Evolutionary conservation across 371 early-diverging fungal genomes (phyloP).

Genomic region (Circinella minor): DNA sequence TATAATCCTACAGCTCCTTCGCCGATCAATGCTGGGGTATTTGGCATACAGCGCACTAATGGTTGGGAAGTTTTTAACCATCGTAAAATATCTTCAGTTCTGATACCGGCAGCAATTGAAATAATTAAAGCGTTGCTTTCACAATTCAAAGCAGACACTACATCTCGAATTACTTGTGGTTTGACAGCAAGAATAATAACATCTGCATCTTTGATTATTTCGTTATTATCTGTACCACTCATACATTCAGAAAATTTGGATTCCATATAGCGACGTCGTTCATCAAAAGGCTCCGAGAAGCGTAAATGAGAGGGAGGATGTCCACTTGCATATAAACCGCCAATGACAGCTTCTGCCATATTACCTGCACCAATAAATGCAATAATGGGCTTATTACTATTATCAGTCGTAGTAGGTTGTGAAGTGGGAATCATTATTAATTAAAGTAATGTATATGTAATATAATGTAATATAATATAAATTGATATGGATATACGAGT

Average conservation of each 20-base stretch:
- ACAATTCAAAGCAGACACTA: constrained; percentile 58
- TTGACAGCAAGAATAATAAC: constrained; percentile 90
- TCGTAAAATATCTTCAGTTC: constrained; percentile 65
- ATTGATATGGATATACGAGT: too few relatives aligned
- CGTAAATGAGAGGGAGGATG: constrained; percentile 70
- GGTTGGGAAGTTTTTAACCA: constrained; percentile 60
- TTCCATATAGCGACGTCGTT: constrained; percentile 68
- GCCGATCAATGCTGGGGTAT: constrained; percentile 89
- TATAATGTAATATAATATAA: too few relatives aligned
- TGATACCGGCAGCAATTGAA: constrained; percentile 91
- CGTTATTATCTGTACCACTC: constrained; percentile 43
- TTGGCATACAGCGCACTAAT: constrained; percentile 92
- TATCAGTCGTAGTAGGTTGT: neutral
- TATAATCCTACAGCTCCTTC: constrained; percentile 90
- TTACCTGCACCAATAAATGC: constrained; percentile 93
- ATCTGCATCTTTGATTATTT: constrained; percentile 57
- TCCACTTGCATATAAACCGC: constrained; percentile 78
- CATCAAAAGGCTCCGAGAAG: constrained; percentile 83
- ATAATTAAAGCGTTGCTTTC: constrained; percentile 60
- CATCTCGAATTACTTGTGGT: constrained; percentile 82
- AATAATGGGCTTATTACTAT: constrained; percentile 37
- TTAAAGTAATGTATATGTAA: too few relatives aligned
- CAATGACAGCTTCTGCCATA: constrained; percentile 93
- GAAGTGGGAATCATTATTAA: neutral
- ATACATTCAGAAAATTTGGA: constrained; percentile 57